Evolutionary conservation across 305 asterid genomes (phyloP), one percentile per base, ranked within the genome.

Genomic region (Solanum hybrid): DNA sequence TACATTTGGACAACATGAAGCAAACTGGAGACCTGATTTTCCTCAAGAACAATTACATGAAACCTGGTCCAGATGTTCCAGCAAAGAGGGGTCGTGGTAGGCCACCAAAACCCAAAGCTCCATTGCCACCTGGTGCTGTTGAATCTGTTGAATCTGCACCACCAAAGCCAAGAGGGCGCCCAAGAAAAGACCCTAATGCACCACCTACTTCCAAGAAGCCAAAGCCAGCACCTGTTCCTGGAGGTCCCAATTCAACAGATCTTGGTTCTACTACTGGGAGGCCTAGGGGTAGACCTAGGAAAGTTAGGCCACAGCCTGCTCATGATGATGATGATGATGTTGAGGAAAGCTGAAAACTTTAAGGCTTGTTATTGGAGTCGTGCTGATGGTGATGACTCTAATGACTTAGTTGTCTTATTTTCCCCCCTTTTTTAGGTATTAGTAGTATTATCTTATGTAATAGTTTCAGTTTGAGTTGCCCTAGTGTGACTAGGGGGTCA

Each of bases 41-140:
- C 89, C 0, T 93, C 79, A 95, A 95, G 90, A 94, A 95, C 95
- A 95, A 93, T 92, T 97, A 97, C 93, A 91, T 93, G 51, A 93
- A 90, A 86, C 94, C 96, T 2, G 96, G 91, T 64, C 86, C 95
- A 8, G 91, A 93, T 40, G 94, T 94, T 12, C 97, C 95, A 24
- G 90, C 89, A 2, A 94, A 94, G 90, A 95, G 98, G 3, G 98
- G 99, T 86, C 94, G 98, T 0, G 98, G 99, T 76, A 96, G 97
- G 22, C 98, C 98, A 7, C 96, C 98, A 0, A 96, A 96, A 92
- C 90, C 97, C 0, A 96, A 95, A 94, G 95, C 90, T 82, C 92
- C 95, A 14, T 12, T 87, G 69, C 92, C 95, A 0, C 89, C 91
- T 10, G 95, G 90, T 3, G 73, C 73, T 29, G 79, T 13, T 13